phyloP scores from a whole-genome alignment of 2,329 filamentous ascomycete genomes.

The Plectosphaerella plurivora region DNA sequence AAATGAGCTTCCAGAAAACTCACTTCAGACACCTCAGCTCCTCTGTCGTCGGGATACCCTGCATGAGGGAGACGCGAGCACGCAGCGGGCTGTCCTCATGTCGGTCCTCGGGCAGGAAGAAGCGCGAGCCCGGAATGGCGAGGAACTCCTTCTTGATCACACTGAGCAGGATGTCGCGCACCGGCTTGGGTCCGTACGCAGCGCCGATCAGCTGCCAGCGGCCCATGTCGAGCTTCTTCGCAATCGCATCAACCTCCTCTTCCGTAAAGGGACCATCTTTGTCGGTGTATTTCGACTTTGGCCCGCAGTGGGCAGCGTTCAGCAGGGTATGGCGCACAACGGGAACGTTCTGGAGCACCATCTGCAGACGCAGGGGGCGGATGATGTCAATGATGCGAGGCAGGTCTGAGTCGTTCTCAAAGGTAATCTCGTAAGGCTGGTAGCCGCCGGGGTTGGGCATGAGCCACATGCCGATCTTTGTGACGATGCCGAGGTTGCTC shows the following conservation, averaged over 20 bases:
- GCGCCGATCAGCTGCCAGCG: conserved; percentile 44
- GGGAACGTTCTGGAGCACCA: conserved; percentile 43
- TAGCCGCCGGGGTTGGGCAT: conserved; percentile 49
- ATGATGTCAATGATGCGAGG: conserved; percentile 25
- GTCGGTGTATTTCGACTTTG: conserved; percentile 21
- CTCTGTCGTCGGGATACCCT: conserved; percentile 30
- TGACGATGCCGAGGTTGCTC: conserved; percentile 45
- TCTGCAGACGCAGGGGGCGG: conserved; percentile 28
- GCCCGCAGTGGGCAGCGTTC: conserved; percentile 30
- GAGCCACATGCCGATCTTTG: conserved; percentile 47
- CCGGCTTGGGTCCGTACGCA: conserved; percentile 24
- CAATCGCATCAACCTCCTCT: conserved; percentile 32
- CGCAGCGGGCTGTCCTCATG: conserved; percentile 21
- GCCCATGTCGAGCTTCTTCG: conserved; percentile 33
- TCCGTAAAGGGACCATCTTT: conserved; percentile 28
- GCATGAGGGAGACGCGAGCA: conserved; percentile 19
- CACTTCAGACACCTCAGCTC: conserved; percentile 29
- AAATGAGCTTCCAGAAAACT: neutral
- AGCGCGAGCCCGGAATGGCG: conserved; percentile 24
- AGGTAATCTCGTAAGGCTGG: conserved; percentile 21
- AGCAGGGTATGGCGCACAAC: conserved; percentile 38
- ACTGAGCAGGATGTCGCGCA: conserved; percentile 24
- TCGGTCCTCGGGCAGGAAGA: conserved; percentile 27
- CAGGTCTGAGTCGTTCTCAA: conserved; percentile 18
- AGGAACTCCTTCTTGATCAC: conserved; percentile 28